A percentile compares a stretch with the other conserved stretches of the same genome.
Evolutionary conservation across 495 filamentous ascomycete genomes (phyloP).

Genomic region (Letharia columbiana): DNA sequence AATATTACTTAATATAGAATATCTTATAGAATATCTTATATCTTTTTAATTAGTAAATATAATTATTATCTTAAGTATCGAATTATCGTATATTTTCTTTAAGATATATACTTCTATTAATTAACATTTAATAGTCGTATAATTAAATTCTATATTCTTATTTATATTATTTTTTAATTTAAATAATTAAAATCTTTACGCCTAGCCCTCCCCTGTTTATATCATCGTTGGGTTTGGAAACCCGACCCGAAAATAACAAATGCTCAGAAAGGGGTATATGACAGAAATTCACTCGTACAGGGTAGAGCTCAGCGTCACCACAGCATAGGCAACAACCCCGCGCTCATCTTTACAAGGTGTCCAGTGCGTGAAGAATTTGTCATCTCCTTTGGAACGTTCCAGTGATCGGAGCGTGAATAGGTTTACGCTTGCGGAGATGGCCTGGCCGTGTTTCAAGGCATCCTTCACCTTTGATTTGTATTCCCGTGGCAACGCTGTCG

Average conservation of each 20-base stretch:
- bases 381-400: constrained; percentile 27
- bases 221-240: neutral
- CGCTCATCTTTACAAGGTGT: constrained; percentile 45
- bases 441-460: constrained; percentile 33
- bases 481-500: constrained; percentile 31
- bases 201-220: neutral
- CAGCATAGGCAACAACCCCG: constrained; percentile 38
- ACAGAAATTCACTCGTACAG: constrained; percentile 19
- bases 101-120: too few relatives aligned
- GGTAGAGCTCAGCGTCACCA: constrained; percentile 33
- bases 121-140: too few relatives aligned
- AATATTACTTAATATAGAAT: too few relatives aligned
- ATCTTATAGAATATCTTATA: too few relatives aligned
- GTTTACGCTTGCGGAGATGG: constrained; percentile 36
- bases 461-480: constrained; percentile 35
- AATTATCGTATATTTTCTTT: too few relatives aligned
- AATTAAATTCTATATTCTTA: too few relatives aligned
- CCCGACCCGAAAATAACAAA: neutral
- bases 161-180: too few relatives aligned
- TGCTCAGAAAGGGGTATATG: constrained; percentile 9
- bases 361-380: constrained; percentile 45
- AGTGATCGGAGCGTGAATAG: constrained; percentile 24
- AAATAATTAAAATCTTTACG: neutral
- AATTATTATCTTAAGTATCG: too few relatives aligned
- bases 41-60: too few relatives aligned